Evolutionary conservation across 2,329 filamentous ascomycete species (phyloP).

Genomic region (Pseudogymnoascus sp.): DNA sequence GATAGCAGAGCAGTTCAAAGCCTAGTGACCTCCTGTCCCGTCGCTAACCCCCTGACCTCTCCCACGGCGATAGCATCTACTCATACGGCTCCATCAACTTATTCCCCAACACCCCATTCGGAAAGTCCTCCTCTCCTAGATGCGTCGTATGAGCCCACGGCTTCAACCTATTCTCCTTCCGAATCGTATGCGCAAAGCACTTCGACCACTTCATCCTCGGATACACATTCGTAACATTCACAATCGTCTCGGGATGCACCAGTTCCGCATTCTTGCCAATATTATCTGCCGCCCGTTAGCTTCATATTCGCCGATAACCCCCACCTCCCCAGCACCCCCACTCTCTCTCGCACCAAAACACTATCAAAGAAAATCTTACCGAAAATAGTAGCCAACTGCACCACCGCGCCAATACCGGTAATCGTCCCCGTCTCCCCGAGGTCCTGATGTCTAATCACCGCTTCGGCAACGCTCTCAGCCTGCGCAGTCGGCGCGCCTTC

Average conservation of each 20-base stretch:
- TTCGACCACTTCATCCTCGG: constrained; percentile 54
- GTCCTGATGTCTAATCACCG: constrained; percentile 64
- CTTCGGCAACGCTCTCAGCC: constrained; percentile 60
- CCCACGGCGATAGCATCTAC: no score
- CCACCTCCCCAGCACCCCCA: not conserved
- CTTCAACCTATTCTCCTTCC: constrained; percentile 52
- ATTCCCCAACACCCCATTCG: constrained; percentile 46
- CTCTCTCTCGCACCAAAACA: constrained; percentile 1
- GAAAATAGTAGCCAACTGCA: constrained; percentile 56
- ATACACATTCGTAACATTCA: constrained; percentile 46
- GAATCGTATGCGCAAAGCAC: constrained; percentile 55
- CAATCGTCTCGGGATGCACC: constrained; percentile 46
- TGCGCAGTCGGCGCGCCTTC: constrained; percentile 42
- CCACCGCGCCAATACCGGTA: constrained; percentile 51
- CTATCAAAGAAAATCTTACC: no score
- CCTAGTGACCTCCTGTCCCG: no score
- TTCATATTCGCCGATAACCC: no score
- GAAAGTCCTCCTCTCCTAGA: constrained; percentile 48
- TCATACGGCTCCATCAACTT: constrained; percentile 46
- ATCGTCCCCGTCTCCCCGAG: constrained; percentile 55
- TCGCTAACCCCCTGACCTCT: no score
- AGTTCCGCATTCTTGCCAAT: constrained; percentile 48
- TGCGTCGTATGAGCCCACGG: constrained; percentile 63
- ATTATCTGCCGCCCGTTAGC: constrained; percentile 41
- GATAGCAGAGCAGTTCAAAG: no score